Base-by-base conservation (phyloP, 2,329 filamentous ascomycete genomes). In the Eutypella sp. region DNA sequence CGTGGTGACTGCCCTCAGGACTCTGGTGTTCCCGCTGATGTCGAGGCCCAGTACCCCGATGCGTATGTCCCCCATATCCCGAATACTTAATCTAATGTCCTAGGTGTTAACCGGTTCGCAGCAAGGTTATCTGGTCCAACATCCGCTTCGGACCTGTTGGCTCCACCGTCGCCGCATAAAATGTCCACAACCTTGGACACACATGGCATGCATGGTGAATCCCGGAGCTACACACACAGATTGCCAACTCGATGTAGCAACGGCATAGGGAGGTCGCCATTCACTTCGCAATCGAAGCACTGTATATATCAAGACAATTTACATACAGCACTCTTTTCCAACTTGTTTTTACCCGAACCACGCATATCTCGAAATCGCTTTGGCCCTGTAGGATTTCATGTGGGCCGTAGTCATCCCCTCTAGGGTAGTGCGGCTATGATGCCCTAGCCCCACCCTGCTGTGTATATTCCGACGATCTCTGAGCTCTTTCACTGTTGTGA, bases 141-240 rank as follows among this genome's bases (percentile, higher is more conserved):
- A 74, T 76, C 61, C 71, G 69, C 62, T 65, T 72, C 53, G 73
- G 73, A 16, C 67, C 71, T 33, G 67, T 76, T 51, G 68, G 68
- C 50, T 72, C 69, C 11, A 76, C 73, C 51, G 73, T 64, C 47
- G 16, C 47, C 34, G 56, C 59, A 47, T 61, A 61, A 52, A 38
- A 42, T 15, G 15, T 24, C 31, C 36, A 22, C 36, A 3, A n/a
- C n/a, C n/a, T 39, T 29, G 13, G 7, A 15, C 20, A 15, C 36
- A 5, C 22, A 39, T n/a, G 36, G 20, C 5, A 23, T 3, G 5
- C 36, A 39, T 22, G 36, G 36, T 5, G 36, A 20, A 2, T 23
- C 20, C 16, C 20, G 4, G 5, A n/a, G 20, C 19, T 39, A 39
- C 36, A 13, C 19, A 39, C 9, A 15, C 20, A 24, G 36, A 39